Evolutionary conservation across 1,139 yeast genomes (phyloP).

Genomic region (Pichia terricola): DNA sequence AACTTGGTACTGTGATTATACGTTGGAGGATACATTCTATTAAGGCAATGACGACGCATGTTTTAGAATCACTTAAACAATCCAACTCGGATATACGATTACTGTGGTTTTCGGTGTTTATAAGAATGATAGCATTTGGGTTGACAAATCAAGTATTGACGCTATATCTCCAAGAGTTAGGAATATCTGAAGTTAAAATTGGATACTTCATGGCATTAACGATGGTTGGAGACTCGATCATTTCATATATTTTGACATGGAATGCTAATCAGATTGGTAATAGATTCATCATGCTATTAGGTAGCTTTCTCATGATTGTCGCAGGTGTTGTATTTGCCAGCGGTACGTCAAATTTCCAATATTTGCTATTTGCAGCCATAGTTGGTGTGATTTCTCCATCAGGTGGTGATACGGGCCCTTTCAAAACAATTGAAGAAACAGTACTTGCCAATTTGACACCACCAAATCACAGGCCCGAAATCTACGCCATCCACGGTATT

Average conservation of each 20-base stretch:
- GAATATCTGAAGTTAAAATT: constrained; percentile 46
- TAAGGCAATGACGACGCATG: constrained; percentile 12
- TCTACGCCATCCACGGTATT: constrained; percentile 63
- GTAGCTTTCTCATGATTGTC: constrained; percentile 59
- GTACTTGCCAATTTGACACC: constrained; percentile 75
- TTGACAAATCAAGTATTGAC: constrained; percentile 74
- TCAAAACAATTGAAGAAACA: constrained; percentile 82
- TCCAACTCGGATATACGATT: constrained; percentile 45
- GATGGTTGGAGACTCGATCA: constrained; percentile 64
- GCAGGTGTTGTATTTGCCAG: constrained; percentile 61
- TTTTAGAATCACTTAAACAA: constrained; percentile 14
- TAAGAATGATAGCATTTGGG: constrained; percentile 72
- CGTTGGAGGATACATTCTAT: too few relatives aligned
- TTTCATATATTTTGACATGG: constrained; percentile 69
- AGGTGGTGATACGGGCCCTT: constrained; percentile 91
- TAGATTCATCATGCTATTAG: constrained; percentile 52
- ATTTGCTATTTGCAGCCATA: constrained; percentile 55
- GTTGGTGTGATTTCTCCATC: constrained; percentile 78
- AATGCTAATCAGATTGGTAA: constrained; percentile 73
- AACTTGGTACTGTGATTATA: too few relatives aligned
- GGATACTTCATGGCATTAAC: constrained; percentile 84
- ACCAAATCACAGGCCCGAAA: constrained; percentile 54
- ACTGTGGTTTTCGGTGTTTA: constrained; percentile 61
- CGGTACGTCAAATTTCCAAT: constrained; percentile 36
- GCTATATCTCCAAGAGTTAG: constrained; percentile 50